A percentile compares a stretch with the other conserved stretches of the same genome.
phyloP scores from a whole-genome alignment of 1,284 basidiomycete genomes.

The Fomitopsis palustris region DNA sequence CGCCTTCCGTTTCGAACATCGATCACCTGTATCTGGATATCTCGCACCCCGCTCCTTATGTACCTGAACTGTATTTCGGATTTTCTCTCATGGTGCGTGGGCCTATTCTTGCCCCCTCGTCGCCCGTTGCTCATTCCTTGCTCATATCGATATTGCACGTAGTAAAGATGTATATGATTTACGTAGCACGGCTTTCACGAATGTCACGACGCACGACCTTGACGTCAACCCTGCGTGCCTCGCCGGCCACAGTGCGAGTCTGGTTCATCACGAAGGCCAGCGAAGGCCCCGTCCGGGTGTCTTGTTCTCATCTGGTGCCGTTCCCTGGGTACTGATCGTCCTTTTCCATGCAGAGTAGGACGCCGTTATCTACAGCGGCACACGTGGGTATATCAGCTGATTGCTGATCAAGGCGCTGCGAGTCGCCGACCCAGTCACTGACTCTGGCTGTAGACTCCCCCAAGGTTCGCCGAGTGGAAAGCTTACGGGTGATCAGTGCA shows the following conservation, averaged over 20 bases:
- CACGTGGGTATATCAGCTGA: constrained; percentile 5
- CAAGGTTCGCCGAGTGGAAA: not conserved
- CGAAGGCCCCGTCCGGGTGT: not conserved
- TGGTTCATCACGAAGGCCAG: not conserved
- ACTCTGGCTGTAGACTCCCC: not conserved
- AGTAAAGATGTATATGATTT: constrained; percentile 8
- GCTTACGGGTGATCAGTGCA: not conserved
- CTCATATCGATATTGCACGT: constrained; percentile 1
- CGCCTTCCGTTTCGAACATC: not conserved
- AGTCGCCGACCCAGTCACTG: not conserved
- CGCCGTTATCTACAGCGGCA: constrained; percentile 1
- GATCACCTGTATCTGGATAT: not conserved
- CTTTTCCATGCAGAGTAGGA: not conserved
- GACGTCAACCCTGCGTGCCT: constrained; percentile 2
- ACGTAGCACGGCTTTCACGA: constrained; percentile 6
- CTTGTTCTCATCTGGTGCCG: not conserved
- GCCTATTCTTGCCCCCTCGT: not conserved
- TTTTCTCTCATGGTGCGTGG: constrained; percentile 1
- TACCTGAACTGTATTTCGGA: constrained; percentile 1
- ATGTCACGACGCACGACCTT: constrained; percentile 2
- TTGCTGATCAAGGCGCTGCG: constrained; percentile 4
- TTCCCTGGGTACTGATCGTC: not conserved
- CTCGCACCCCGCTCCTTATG: not conserved
- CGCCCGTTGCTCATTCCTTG: not conserved
- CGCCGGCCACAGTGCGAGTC: not conserved